phyloP scores from a whole-genome alignment of 371 early-diverging fungal species.

The Circinella minor region DNA sequence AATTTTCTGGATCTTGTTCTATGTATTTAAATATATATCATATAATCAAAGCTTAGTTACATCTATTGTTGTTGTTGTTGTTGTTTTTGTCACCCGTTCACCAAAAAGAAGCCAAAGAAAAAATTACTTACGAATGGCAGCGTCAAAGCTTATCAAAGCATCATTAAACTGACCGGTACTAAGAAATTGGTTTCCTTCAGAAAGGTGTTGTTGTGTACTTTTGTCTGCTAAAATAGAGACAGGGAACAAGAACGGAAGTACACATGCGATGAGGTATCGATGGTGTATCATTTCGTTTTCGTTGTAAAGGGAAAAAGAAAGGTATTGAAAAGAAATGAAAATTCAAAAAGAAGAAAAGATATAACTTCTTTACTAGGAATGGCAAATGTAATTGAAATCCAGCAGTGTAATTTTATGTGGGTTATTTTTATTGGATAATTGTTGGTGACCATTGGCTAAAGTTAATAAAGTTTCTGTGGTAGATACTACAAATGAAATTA shows the following conservation, averaged over 20 bases:
- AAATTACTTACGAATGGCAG: constrained; percentile 67
- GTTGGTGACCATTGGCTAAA: too few species aligned
- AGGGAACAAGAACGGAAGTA: constrained; percentile 33
- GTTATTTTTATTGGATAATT: neutral
- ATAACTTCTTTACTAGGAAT: neutral
- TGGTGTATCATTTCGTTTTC: constrained; percentile 19
- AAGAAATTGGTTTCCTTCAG: constrained; percentile 67
- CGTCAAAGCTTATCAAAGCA: constrained; percentile 71
- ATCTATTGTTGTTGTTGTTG: too few species aligned
- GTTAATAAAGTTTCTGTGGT: too few species aligned
- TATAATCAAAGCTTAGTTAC: too few species aligned
- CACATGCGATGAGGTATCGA: constrained; percentile 34
- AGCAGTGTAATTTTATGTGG: neutral
- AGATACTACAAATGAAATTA: too few species aligned
- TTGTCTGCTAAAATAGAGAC: constrained; percentile 41
- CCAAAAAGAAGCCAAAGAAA: neutral
- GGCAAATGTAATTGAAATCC: neutral
- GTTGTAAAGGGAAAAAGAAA: neutral
- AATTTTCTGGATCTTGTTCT: constrained; percentile 79
- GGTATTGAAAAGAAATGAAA: neutral
- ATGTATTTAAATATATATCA: constrained; percentile 8
- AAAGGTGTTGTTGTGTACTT: constrained; percentile 61
- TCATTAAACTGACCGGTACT: constrained; percentile 62
- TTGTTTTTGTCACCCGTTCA: too few species aligned
- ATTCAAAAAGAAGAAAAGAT: neutral